Percentiles rank a stretch among this genome's conserved stretches.
phyloP scores from a whole-genome alignment of 345 rosid genomes.

The Gossypium arboreum region DNA sequence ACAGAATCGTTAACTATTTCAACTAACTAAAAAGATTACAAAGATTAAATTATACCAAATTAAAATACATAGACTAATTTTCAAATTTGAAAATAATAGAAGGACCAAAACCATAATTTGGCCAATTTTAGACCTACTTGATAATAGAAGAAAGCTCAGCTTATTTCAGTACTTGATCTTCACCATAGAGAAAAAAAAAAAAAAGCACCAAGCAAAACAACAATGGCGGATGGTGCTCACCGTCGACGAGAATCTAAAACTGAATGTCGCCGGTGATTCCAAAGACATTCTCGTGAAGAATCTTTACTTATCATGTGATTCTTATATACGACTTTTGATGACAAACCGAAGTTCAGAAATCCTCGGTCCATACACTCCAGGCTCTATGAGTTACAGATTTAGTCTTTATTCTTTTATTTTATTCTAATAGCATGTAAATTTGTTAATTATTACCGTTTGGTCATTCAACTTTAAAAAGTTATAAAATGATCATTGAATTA shows the following conservation, averaged over 20 bases:
- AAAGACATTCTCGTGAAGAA: slow-evolving; percentile 45
- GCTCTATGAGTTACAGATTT: not conserved
- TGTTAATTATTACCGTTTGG: no score
- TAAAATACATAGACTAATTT: no score
- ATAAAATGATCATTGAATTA: no score
- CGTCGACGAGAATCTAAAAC: slow-evolving; percentile 12
- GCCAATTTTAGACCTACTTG: no score
- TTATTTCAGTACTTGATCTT: not conserved
- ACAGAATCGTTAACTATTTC: no score
- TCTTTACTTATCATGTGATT: slow-evolving; percentile 61
- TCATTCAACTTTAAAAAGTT: no score
- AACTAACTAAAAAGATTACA: no score
- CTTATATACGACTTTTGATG: slow-evolving; percentile 41
- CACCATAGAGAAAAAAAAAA: not conserved
- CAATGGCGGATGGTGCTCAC: slow-evolving; percentile 28
- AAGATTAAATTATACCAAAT: no score
- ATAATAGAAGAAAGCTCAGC: not conserved
- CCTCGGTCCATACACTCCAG: slow-evolving; percentile 12
- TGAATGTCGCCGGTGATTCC: slow-evolving; percentile 22
- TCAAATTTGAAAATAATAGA: no score
- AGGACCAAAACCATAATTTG: no score
- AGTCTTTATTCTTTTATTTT: no score
- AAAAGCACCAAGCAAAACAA: not conserved
- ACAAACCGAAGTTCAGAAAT: slow-evolving; percentile 9
- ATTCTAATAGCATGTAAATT: no score